A percentile compares a stretch with the other conserved stretches of the same genome.
Conservation (phyloP, 2,329 filamentous ascomycete genomes). For the Neofusicoccum sp. region DNA sequence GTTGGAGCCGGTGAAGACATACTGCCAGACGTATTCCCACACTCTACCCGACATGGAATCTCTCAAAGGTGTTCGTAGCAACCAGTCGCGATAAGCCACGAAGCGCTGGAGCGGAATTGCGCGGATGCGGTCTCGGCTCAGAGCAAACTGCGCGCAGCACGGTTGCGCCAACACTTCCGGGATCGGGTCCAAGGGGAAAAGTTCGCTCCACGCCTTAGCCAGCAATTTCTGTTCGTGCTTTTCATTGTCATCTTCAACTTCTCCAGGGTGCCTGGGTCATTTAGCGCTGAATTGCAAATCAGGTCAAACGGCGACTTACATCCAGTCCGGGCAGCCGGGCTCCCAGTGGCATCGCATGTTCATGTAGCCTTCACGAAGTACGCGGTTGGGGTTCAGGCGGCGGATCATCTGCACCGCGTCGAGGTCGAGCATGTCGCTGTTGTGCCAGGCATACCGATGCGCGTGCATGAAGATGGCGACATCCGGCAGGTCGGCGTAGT, state of each 20-base stretch:
- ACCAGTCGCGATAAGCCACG: constrained; percentile 59
- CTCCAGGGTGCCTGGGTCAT: constrained; percentile 37
- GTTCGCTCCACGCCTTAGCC: constrained; percentile 45
- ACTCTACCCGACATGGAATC: constrained; percentile 59
- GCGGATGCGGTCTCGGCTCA: constrained; percentile 57
- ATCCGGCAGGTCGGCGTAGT: constrained; percentile 59
- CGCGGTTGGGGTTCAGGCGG: constrained; percentile 45
- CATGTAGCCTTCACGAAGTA: constrained; percentile 52
- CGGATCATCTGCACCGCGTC: constrained; percentile 47
- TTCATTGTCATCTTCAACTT: constrained; percentile 34
- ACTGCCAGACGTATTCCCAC: constrained; percentile 66
- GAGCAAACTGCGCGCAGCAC: constrained; percentile 64
- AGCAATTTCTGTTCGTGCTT: constrained; percentile 48
- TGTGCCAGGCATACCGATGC: constrained; percentile 59
- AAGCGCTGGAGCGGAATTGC: constrained; percentile 54
- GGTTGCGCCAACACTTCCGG: constrained; percentile 57
- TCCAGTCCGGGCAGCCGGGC: constrained; percentile 56
- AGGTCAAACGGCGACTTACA: constrained; percentile 25
- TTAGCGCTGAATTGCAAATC: not conserved
- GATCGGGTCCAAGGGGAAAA: constrained; percentile 49
- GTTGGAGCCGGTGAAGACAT: constrained; percentile 55
- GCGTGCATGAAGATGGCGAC: constrained; percentile 62
- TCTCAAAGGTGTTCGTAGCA: constrained; percentile 55
- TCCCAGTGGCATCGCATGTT: constrained; percentile 57
- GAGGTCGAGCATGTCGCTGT: constrained; percentile 50